Percentiles rank a stretch among this genome's conserved stretches.
Conservation (phyloP, 176 grass and related monocot species). For the Musa acuminata region DNA sequence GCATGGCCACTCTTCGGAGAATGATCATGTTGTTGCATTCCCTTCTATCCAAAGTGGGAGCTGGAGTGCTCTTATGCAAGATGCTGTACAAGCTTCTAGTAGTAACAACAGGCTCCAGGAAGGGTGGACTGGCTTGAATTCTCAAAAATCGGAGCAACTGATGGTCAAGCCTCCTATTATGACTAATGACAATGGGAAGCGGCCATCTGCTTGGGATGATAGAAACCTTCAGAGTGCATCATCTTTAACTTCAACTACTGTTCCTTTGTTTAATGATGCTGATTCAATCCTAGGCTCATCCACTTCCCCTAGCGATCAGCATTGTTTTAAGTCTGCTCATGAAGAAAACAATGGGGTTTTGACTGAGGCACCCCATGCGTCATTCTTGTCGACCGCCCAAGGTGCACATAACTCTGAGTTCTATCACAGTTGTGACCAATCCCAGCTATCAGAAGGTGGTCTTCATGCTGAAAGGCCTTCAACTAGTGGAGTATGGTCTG, state of each 20-base stretch:
- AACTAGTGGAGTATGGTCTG: background rate
- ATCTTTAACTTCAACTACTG: conserved; percentile 7
- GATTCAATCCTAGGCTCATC: background rate
- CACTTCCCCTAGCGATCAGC: background rate
- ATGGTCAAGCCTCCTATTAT: background rate
- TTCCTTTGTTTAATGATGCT: conserved; percentile 10
- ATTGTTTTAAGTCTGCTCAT: background rate
- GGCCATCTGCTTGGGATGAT: background rate
- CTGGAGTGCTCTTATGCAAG: conserved; percentile 58
- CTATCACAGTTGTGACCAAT: background rate
- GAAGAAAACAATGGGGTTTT: background rate
- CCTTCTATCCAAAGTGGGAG: conserved; percentile 35
- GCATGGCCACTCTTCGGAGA: conserved; percentile 18
- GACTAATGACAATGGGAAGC: conserved; percentile 12
- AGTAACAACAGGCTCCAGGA: conserved; percentile 37
- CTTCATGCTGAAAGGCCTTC: background rate
- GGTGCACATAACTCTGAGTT: background rate
- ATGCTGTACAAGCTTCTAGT: conserved; percentile 29
- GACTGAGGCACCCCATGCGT: conserved; percentile 5
- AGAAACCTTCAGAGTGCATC: background rate
- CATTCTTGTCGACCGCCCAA: background rate
- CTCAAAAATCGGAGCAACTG: conserved; percentile 17
- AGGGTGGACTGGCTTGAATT: conserved; percentile 19
- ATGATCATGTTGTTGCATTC: conserved; percentile 19
- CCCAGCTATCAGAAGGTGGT: background rate